A percentile compares a stretch with the other conserved stretches of the same genome.
Evolutionary conservation across 352 stramenopile genomes (phyloP).

Genomic region (Phytophthora kernoviae): DNA sequence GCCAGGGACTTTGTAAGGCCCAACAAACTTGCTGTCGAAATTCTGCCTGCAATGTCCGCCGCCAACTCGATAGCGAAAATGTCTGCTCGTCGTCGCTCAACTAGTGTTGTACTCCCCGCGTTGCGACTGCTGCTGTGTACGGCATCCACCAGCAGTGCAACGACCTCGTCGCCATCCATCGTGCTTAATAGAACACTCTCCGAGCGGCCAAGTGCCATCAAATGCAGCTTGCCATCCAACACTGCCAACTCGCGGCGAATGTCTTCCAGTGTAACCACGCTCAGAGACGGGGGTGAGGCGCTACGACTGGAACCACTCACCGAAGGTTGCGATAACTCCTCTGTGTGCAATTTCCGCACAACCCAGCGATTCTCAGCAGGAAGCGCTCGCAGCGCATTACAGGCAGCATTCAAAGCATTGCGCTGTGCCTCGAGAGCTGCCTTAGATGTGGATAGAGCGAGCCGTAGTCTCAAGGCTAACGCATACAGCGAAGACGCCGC

Average conservation of each 20-base stretch:
- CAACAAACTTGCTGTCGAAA: conserved; percentile 20
- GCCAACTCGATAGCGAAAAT: conserved; percentile 56
- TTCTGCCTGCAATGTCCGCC: conserved; percentile 42
- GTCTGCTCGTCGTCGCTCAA: conserved; percentile 54
- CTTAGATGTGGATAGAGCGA: conserved; percentile 44
- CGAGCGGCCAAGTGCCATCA: conserved; percentile 55
- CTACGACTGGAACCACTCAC: conserved; percentile 12
- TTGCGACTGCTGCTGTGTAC: conserved; percentile 31
- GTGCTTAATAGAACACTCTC: conserved; percentile 62
- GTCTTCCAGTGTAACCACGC: conserved; percentile 68
- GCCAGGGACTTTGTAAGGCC: conserved; percentile 70
- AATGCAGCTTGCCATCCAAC: conserved; percentile 66
- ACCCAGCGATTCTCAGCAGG: conserved; percentile 63
- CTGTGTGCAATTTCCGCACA: conserved; percentile 70
- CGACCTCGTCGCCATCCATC: conserved; percentile 62
- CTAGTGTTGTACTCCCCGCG: conserved; percentile 27
- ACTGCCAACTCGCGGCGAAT: conserved; percentile 61
- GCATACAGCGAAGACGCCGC: conserved; percentile 64
- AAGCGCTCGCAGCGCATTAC: conserved; percentile 46
- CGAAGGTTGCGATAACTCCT: conserved; percentile 42
- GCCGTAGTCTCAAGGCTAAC: conserved; percentile 53
- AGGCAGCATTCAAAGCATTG: conserved; percentile 62
- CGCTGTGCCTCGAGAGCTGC: conserved; percentile 56
- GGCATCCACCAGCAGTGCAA: conserved; percentile 60
- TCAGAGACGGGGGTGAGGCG: conserved; percentile 31